Conservation (phyloP, 352 stramenopile species). For the Globisporangium perplexum region DNA sequence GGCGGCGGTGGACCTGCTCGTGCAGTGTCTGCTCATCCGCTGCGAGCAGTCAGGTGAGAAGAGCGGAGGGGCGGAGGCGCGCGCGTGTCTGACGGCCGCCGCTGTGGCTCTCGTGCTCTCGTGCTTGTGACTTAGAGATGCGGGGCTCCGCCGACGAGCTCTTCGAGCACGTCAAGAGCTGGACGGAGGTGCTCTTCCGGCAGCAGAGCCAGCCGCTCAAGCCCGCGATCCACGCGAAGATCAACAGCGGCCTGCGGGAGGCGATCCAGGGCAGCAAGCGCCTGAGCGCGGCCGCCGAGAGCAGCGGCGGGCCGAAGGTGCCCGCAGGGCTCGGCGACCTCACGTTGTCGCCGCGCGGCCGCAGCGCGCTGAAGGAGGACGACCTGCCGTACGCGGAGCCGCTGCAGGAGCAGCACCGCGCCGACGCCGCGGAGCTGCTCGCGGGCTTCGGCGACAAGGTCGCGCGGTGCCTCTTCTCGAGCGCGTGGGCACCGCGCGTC, state of each 20-base stretch:
- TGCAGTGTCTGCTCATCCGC: slow-evolving; percentile 66
- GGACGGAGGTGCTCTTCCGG: slow-evolving; percentile 67
- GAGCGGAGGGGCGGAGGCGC: too few relatives aligned
- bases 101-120: too few relatives aligned
- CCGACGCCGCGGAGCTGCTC: slow-evolving; percentile 33
- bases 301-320: background rate
- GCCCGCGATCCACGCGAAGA: slow-evolving; percentile 72
- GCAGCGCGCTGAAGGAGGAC: slow-evolving; percentile 58
- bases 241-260: slow-evolving; percentile 74
- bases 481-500: slow-evolving; percentile 74
- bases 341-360: slow-evolving; percentile 31
- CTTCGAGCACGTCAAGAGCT: slow-evolving; percentile 71
- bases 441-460: slow-evolving; percentile 69
- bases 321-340: slow-evolving; percentile 19
- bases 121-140: slow-evolving; percentile 39
- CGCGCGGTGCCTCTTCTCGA: slow-evolving; percentile 69
- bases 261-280: slow-evolving; percentile 64
- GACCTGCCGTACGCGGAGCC: slow-evolving; percentile 78
- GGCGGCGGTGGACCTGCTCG: slow-evolving; percentile 59
- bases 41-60: slow-evolving; percentile 56
- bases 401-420: slow-evolving; percentile 54
- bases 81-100: too few relatives aligned
- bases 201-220: slow-evolving; percentile 65
- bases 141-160: slow-evolving; percentile 48
- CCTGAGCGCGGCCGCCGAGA: slow-evolving; percentile 15